Conservation (phyloP, 1,139 yeast species). For the Zygosaccharomyces pseudobailii region DNA sequence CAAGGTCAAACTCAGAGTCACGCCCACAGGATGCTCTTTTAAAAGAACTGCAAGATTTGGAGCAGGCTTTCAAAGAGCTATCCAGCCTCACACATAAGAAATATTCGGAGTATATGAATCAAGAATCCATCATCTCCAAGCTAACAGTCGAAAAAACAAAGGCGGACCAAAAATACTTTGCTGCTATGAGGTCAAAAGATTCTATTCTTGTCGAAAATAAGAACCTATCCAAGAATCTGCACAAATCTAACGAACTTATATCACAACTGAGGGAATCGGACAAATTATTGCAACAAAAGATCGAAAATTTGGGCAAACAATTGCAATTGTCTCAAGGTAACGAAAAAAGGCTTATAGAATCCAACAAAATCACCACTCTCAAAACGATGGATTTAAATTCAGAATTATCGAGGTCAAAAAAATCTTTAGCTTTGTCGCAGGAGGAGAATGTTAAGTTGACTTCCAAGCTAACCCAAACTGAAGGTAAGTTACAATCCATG, state of each 20-base stretch:
- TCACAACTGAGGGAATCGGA: slow-evolving; percentile 63
- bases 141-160: slow-evolving; percentile 78
- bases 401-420: slow-evolving; percentile 23
- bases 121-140: slow-evolving; percentile 65
- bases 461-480: slow-evolving; percentile 18
- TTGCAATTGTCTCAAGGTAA: slow-evolving; percentile 29
- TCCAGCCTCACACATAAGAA: slow-evolving; percentile 55
- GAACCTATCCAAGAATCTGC: slow-evolving; percentile 58
- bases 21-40: slow-evolving; percentile 43
- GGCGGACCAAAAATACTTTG: slow-evolving; percentile 94
- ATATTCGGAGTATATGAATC: slow-evolving; percentile 51
- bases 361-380: slow-evolving; percentile 26
- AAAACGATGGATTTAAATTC: slow-evolving; percentile 30
- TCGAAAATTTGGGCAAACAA: slow-evolving; percentile 42
- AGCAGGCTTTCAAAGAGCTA: slow-evolving; percentile 62
- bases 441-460: slow-evolving; percentile 21
- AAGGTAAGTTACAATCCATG: slow-evolving; percentile 19
- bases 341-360: slow-evolving; percentile 29
- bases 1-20: slow-evolving; percentile 16
- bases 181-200: slow-evolving; percentile 90
- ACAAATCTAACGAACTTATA: slow-evolving; percentile 68
- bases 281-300: slow-evolving; percentile 44
- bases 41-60: slow-evolving; percentile 77
- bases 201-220: slow-evolving; percentile 66
- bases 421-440: slow-evolving; percentile 13